phyloP scores from a whole-genome alignment of 2,329 filamentous ascomycete species.

The Epichloe sylvatica region DNA sequence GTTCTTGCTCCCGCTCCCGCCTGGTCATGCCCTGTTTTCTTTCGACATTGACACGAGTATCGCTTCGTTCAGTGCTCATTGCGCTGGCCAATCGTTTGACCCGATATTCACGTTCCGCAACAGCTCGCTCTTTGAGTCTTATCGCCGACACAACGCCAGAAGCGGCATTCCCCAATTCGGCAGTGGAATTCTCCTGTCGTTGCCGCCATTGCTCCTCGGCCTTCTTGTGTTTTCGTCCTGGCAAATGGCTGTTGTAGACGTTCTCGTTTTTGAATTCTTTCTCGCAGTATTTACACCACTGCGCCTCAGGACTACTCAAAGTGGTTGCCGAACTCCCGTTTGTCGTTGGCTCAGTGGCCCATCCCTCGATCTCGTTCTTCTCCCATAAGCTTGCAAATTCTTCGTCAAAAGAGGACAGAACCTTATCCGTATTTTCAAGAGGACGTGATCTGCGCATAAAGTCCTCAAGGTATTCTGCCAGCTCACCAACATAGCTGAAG shows the following conservation, averaged over 20 bases:
- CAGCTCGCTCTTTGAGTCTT: slow-evolving; percentile 71
- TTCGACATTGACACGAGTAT: slow-evolving; percentile 89
- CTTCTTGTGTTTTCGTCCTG: slow-evolving; percentile 70
- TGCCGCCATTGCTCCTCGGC: slow-evolving; percentile 54
- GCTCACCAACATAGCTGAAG: slow-evolving; percentile 70
- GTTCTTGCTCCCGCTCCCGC: slow-evolving; percentile 82
- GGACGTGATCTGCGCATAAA: slow-evolving; percentile 79
- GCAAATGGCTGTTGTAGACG: slow-evolving; percentile 80
- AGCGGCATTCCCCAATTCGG: slow-evolving; percentile 14
- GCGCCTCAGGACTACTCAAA: slow-evolving; percentile 41
- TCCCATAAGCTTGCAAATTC: slow-evolving; percentile 80
- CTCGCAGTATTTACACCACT: slow-evolving; percentile 85
- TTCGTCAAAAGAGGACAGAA: slow-evolving; percentile 61
- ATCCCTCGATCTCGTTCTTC: slow-evolving; percentile 64
- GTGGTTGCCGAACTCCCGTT: slow-evolving; percentile 11
- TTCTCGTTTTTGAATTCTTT: slow-evolving; percentile 94
- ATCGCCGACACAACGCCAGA: slow-evolving; percentile 24
- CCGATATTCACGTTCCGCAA: slow-evolving; percentile 78
- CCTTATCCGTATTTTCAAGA: slow-evolving; percentile 69
- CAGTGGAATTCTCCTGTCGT: slow-evolving; percentile 26
- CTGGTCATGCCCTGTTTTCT: slow-evolving; percentile 96
- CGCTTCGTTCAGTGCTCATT: slow-evolving; percentile 76
- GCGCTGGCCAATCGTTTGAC: slow-evolving; percentile 65
- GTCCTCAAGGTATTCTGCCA: slow-evolving; percentile 72
- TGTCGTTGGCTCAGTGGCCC: slow-evolving; percentile 46